Percentiles rank a stretch among this genome's conserved stretches.
Conservation (phyloP, 2,329 filamentous ascomycete genomes). For the Graphilbum ipis-grandicollis region DNA sequence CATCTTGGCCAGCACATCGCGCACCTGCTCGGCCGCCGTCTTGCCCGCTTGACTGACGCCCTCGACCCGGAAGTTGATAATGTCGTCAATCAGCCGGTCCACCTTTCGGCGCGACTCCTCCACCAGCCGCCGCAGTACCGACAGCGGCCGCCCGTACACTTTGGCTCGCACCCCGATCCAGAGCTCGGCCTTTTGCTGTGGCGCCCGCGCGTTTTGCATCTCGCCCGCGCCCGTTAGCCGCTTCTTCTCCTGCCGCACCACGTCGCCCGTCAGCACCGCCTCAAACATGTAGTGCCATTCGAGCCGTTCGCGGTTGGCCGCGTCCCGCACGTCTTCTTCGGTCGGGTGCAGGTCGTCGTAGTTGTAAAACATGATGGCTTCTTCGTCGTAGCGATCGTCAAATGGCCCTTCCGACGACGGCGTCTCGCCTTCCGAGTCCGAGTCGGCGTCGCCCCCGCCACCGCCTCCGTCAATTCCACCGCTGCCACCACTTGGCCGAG, state of each 20-base stretch:
- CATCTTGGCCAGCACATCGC: constrained; percentile 77
- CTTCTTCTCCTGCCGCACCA: constrained; percentile 96
- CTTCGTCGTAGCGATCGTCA: constrained; percentile 79
- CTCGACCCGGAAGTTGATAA: constrained; percentile 86
- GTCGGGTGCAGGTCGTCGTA: constrained; percentile 81
- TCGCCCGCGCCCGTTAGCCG: constrained; percentile 66
- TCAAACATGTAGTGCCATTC: constrained; percentile 99
- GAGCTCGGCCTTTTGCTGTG: constrained; percentile 43
- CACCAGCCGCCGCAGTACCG: constrained; percentile 72
- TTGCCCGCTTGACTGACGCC: constrained; percentile 86
- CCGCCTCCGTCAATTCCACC: constrained; percentile 17
- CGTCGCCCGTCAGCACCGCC: constrained; percentile 87
- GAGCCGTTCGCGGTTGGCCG: constrained; percentile 71
- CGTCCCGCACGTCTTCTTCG: constrained; percentile 75
- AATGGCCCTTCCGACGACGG: constrained; percentile 70
- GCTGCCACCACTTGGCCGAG: too few species aligned
- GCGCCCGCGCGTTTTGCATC: constrained; percentile 26
- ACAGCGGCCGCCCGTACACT: constrained; percentile 65
- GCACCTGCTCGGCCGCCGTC: constrained; percentile 71
- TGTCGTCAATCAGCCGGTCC: constrained; percentile 64
- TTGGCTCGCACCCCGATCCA: constrained; percentile 82
- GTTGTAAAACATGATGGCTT: constrained; percentile 82
- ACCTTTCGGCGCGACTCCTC: constrained; percentile 66
- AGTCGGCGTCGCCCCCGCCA: constrained; percentile 36
- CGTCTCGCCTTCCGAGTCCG: constrained; percentile 80